Percentiles rank a stretch among this genome's conserved stretches.
Conservation (phyloP, 805 yeast genomes). For the Blastobotrys robertii region DNA sequence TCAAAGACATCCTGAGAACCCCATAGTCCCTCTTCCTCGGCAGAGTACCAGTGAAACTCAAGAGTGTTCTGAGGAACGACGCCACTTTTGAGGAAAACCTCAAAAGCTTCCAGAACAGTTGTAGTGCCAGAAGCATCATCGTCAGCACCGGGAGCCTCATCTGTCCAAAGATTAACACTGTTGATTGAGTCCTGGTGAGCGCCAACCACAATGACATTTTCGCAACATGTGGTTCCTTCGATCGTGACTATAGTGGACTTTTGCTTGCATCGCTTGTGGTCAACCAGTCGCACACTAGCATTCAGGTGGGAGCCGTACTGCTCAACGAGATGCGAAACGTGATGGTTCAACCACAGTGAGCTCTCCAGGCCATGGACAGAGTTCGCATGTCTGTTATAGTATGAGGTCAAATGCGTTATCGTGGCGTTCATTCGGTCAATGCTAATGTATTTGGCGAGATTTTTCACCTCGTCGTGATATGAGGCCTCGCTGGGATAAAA, state of each 20-base stretch:
- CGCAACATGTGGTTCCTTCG: constrained; percentile 36
- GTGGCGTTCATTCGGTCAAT: too few species aligned
- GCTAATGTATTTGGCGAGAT: too few species aligned
- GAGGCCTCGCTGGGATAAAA: too few species aligned
- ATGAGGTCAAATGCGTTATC: too few species aligned
- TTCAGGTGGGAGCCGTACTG: too few species aligned
- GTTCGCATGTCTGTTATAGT: too few species aligned
- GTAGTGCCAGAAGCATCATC: constrained; percentile 84
- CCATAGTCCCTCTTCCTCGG: constrained; percentile 81
- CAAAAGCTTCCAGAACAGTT: constrained; percentile 60
- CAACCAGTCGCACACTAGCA: constrained; percentile 3
- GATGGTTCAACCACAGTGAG: too few species aligned
- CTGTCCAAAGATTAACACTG: constrained; percentile 46
- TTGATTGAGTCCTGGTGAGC: constrained; percentile 81
- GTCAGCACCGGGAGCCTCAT: constrained; percentile 84
- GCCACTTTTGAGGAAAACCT: constrained; percentile 39
- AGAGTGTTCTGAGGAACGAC: constrained; percentile 54
- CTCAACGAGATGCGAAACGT: too few species aligned
- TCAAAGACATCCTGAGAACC: constrained; percentile 73
- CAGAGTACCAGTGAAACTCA: constrained; percentile 90
- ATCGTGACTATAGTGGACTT: constrained; percentile 59
- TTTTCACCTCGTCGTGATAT: too few species aligned
- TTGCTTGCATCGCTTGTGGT: constrained; percentile 63
- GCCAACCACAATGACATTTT: constrained; percentile 60
- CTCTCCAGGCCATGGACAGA: too few species aligned